A percentile compares a stretch with the other conserved stretches of the same genome.
These are phyloP conservation scores for Penicillium nucicola DNA, from an alignment of 495 filamentous ascomycete genomes.

Conservation along the genomic window DNA sequence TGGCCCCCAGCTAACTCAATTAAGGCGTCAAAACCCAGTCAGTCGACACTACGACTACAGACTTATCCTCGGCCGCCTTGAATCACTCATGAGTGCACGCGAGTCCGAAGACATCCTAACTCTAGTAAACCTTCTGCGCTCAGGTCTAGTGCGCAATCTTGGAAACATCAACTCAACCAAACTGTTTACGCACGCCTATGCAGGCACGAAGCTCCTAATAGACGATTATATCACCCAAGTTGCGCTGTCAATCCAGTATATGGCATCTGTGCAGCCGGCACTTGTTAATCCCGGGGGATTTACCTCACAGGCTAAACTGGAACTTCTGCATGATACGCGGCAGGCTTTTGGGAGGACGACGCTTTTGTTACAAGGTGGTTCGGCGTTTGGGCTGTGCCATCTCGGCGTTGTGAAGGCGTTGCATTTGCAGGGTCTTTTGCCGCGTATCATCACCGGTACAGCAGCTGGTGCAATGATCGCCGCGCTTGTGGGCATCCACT, in stretches of 20 bases:
- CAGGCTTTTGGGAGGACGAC: slow-evolving; percentile 88
- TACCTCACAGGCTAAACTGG: slow-evolving; percentile 80
- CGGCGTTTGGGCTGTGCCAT: slow-evolving; percentile 90
- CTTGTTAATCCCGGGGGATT: slow-evolving; percentile 55
- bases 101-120: slow-evolving; percentile 71
- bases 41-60: slow-evolving; percentile 86
- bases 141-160: slow-evolving; percentile 84
- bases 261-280: slow-evolving; percentile 66
- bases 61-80: slow-evolving; percentile 75
- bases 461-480: slow-evolving; percentile 90
- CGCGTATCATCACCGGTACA: slow-evolving; percentile 87
- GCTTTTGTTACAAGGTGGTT: slow-evolving; percentile 84
- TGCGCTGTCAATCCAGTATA: slow-evolving; percentile 73
- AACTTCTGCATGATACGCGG: slow-evolving; percentile 84
- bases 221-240: slow-evolving; percentile 88
- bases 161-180: slow-evolving; percentile 86
- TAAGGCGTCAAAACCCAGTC: slow-evolving; percentile 74
- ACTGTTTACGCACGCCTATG: slow-evolving; percentile 81
- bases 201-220: slow-evolving; percentile 85
- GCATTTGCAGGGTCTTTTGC: slow-evolving; percentile 77
- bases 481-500: slow-evolving; percentile 83
- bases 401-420: slow-evolving; percentile 87
- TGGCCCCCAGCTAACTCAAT: background rate
- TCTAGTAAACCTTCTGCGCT: slow-evolving; percentile 76
- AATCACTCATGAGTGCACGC: slow-evolving; percentile 68